Evolutionary conservation across 345 rosid species (phyloP).

Genomic region (Noccaea bulbosa): DNA sequence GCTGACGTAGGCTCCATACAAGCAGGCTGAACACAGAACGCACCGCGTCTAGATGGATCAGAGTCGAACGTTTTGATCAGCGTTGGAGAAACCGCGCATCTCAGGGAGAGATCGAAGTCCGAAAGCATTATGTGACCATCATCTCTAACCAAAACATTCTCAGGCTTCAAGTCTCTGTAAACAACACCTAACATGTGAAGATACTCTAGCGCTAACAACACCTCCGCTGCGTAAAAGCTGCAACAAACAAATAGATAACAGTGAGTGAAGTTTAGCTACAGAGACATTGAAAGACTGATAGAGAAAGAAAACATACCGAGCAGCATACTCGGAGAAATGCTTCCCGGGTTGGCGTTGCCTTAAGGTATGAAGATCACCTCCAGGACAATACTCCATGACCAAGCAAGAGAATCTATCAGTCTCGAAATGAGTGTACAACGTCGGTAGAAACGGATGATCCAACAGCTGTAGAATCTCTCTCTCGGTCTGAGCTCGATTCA

Average conservation of each 20-base stretch:
- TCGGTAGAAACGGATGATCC: conserved; percentile 98
- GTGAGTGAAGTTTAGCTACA: too few species aligned
- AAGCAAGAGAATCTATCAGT: conserved; percentile 94
- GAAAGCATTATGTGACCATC: conserved; percentile 99
- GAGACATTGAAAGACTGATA: too few species aligned
- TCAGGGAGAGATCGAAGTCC: conserved; percentile 92
- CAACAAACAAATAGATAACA: conserved; percentile 22
- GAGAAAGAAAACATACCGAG: conserved; percentile 61
- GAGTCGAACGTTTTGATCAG: conserved; percentile 68
- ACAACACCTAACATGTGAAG: conserved; percentile 99
- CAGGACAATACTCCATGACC: conserved; percentile 98
- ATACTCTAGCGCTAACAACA: conserved; percentile 92
- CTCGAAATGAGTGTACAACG: conserved; percentile 93
- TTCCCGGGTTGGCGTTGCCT: conserved; percentile 97
- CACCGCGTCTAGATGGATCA: conserved; percentile 73
- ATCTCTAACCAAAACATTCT: conserved; percentile 97
- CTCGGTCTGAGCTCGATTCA: conserved; percentile 94
- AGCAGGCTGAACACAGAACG: conserved; percentile 87
- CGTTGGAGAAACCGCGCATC: conserved; percentile 92
- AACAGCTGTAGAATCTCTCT: conserved; percentile 93
- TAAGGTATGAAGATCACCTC: conserved; percentile 93
- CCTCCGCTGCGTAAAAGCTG: conserved; percentile 98
- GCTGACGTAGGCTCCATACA: conserved; percentile 88
- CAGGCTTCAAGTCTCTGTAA: conserved; percentile 96
- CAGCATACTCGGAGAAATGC: conserved; percentile 96